Percentiles rank a stretch among this genome's conserved stretches.
Evolutionary conservation across 2,329 filamentous ascomycete genomes (phyloP).

Genomic region (Aureobasidium lini): DNA sequence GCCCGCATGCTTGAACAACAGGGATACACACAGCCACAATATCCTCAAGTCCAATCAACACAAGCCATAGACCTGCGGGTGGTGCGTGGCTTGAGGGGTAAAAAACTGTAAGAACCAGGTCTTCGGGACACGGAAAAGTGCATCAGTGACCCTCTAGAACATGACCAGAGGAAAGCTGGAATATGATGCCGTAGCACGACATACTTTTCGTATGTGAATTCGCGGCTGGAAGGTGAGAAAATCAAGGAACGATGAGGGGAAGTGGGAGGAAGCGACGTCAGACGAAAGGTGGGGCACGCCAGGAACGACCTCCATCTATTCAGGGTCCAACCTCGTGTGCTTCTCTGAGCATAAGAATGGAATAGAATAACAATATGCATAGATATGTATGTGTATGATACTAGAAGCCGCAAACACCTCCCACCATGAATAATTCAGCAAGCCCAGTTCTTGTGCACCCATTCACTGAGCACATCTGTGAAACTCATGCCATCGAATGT

Average conservation of each 20-base stretch:
- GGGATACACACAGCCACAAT: too few relatives aligned
- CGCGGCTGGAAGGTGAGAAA: neutral
- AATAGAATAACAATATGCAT: neutral
- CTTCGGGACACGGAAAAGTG: too few relatives aligned
- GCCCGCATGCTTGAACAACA: too few relatives aligned
- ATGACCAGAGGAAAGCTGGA: too few relatives aligned
- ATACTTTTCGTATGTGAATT: too few relatives aligned
- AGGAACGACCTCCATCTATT: neutral
- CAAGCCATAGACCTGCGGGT: too few relatives aligned
- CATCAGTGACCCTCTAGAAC: too few relatives aligned
- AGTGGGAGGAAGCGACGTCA: neutral
- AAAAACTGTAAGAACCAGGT: too few relatives aligned
- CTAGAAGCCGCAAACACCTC: too few relatives aligned
- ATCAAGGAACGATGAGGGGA: neutral
- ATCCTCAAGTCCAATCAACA: too few relatives aligned
- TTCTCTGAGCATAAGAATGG: neutral
- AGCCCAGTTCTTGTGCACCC: constrained; percentile 51
- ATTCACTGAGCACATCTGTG: constrained; percentile 51
- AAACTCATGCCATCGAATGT: constrained; percentile 49
- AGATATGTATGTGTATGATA: neutral
- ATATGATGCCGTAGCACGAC: too few relatives aligned
- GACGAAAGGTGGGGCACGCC: neutral
- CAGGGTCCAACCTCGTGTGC: neutral
- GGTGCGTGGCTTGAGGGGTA: too few relatives aligned
- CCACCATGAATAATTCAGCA: constrained; percentile 17